Evolutionary conservation across 305 asterid species (phyloP).

Genomic region (Solanum aculeatissimum): DNA sequence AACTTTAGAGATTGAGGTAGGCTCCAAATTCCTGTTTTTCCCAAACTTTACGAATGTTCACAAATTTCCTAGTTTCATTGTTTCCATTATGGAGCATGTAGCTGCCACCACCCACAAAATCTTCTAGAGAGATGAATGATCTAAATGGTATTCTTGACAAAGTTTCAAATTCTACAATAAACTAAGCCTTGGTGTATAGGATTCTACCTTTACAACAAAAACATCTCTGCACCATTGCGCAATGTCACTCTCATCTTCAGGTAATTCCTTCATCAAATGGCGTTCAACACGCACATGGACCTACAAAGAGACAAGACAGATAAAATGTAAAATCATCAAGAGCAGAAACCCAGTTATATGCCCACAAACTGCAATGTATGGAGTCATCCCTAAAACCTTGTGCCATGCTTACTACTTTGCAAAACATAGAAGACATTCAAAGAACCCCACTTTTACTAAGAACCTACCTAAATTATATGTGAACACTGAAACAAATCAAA

Average conservation of each 20-base stretch:
- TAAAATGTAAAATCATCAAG: not conserved
- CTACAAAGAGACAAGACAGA: slow-evolving; percentile 16
- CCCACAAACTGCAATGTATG: not conserved
- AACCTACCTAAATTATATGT: not conserved
- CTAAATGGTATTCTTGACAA: not conserved
- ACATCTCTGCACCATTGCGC: slow-evolving; percentile 86
- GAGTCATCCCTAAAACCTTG: not conserved
- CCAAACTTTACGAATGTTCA: not conserved
- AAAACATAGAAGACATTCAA: not conserved
- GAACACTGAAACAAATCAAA: not conserved
- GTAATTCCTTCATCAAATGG: slow-evolving; percentile 52
- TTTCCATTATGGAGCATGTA: not conserved
- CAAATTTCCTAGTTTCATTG: not conserved
- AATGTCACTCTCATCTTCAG: slow-evolving; percentile 51
- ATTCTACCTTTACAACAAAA: slow-evolving; percentile 62
- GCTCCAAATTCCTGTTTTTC: not conserved
- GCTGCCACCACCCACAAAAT: not conserved
- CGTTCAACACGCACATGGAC: slow-evolving; percentile 77
- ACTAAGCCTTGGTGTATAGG: not conserved
- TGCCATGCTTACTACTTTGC: not conserved
- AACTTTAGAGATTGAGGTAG: not conserved
- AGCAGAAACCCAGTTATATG: not conserved
- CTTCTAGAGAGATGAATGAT: not conserved
- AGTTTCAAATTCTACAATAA: not conserved
- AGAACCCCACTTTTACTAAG: not conserved